Conservation (phyloP, 148 eudicot genomes). For the Arctostaphylos glauca region DNA sequence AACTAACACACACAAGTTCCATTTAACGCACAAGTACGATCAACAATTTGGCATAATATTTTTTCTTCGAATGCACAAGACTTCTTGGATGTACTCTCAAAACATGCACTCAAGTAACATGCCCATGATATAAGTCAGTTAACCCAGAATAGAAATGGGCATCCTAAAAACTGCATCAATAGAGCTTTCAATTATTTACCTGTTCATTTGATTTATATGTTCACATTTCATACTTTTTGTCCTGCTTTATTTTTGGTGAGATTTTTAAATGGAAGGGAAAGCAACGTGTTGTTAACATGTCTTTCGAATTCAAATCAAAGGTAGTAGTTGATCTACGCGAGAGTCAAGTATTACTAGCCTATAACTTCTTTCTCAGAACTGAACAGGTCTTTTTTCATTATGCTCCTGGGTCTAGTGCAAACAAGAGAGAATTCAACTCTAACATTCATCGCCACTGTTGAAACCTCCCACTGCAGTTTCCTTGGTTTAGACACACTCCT, state of each 20-base stretch:
- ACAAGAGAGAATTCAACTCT: background rate
- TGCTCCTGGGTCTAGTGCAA: background rate
- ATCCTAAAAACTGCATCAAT: background rate
- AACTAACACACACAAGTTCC: background rate
- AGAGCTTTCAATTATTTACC: background rate
- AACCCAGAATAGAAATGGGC: conserved; percentile 6
- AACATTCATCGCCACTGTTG: background rate
- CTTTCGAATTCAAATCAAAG: background rate
- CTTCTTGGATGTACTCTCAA: background rate
- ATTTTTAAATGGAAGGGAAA: background rate
- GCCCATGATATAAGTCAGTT: background rate
- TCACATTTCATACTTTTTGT: background rate
- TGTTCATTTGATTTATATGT: background rate
- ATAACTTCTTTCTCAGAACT: background rate
- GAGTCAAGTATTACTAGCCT: background rate
- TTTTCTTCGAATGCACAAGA: no score
- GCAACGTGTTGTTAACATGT: background rate
- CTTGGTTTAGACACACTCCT: background rate
- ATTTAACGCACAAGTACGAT: background rate
- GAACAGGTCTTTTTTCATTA: background rate
- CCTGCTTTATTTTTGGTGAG: background rate
- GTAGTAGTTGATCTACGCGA: background rate
- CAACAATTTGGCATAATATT: background rate
- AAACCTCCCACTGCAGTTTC: background rate
- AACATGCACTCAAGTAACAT: background rate